Evolutionary conservation across 2,329 filamentous ascomycete genomes (phyloP).

Genomic region (Fusarium torulosum): DNA sequence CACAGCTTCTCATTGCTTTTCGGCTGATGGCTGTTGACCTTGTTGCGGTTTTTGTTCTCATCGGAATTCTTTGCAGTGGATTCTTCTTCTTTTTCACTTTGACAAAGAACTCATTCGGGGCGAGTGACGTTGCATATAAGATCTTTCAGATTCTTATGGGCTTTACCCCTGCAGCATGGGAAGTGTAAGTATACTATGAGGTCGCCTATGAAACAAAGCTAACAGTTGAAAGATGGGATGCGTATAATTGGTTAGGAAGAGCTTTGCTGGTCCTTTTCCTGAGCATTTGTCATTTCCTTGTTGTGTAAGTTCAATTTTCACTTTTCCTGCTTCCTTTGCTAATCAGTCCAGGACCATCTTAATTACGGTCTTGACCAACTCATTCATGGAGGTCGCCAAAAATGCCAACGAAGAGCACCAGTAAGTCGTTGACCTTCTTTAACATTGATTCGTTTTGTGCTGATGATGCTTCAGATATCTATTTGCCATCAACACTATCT

Average conservation of each 20-base stretch:
- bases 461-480: conserved; percentile 69
- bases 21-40: conserved; percentile 93
- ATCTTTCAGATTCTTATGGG: conserved; percentile 97
- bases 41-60: conserved; percentile 84
- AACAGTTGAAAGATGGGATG: conserved; percentile 65
- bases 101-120: conserved; percentile 77
- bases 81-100: conserved; percentile 96
- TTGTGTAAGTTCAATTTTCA: conserved; percentile 68
- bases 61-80: conserved; percentile 89
- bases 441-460: not conserved
- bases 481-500: conserved; percentile 96
- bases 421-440: conserved; percentile 53
- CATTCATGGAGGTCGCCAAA: conserved; percentile 93
- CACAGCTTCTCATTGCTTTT: conserved; percentile 92
- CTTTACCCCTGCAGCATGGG: conserved; percentile 95
- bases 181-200: conserved; percentile 68
- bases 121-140: conserved; percentile 83
- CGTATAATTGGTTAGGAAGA: conserved; percentile 83
- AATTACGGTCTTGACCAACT: conserved; percentile 95
- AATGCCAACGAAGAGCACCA: conserved; percentile 94
- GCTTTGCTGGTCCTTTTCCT: conserved; percentile 83
- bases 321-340: conserved; percentile 3
- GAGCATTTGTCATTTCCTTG: conserved; percentile 94
- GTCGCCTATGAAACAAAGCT: conserved; percentile 9
- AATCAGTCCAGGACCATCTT: conserved; percentile 75